phyloP scores from a whole-genome alignment of 768 basidiomycete genomes.

The Melanogaster broomeanus region DNA sequence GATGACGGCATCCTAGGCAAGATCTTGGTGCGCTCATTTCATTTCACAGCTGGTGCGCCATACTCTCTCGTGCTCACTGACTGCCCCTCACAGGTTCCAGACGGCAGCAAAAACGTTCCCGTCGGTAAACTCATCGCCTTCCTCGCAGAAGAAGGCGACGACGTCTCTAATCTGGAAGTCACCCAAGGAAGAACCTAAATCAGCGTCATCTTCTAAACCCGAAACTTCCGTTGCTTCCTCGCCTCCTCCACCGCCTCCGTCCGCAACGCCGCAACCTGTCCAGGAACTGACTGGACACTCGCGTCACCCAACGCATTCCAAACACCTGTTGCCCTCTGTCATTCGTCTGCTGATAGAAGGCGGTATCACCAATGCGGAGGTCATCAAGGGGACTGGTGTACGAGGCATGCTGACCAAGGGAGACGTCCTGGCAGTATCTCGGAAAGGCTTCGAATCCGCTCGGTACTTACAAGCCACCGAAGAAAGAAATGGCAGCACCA shows the following conservation, averaged over 20 bases:
- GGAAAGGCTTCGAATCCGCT: constrained; percentile 79
- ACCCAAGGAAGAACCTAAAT: constrained; percentile 43
- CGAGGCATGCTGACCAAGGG: constrained; percentile 97
- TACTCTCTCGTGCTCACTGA: background rate
- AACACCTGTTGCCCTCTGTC: constrained; percentile 90
- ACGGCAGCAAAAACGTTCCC: constrained; percentile 81
- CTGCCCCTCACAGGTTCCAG: constrained; percentile 48
- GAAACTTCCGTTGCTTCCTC: constrained; percentile 22
- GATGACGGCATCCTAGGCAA: constrained; percentile 95
- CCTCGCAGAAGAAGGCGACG: constrained; percentile 94
- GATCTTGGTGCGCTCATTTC: constrained; percentile 67
- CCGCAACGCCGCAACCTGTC: constrained; percentile 23
- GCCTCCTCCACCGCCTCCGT: constrained; percentile 16
- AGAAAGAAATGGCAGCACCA: constrained; percentile 25
- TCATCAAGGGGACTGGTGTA: constrained; percentile 86
- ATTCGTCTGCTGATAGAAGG: constrained; percentile 69
- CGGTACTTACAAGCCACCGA: constrained; percentile 66
- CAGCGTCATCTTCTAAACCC: constrained; percentile 16
- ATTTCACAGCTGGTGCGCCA: background rate
- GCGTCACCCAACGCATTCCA: constrained; percentile 48
- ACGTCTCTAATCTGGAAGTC: constrained; percentile 82
- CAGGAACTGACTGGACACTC: constrained; percentile 35
- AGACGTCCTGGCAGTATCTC: constrained; percentile 83
- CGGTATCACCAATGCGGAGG: constrained; percentile 54
- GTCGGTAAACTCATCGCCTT: constrained; percentile 92